Evolutionary conservation across 805 yeast species (phyloP), one percentile per base, ranked within the genome.

Genomic region (Grigorovia jiainica): DNA sequence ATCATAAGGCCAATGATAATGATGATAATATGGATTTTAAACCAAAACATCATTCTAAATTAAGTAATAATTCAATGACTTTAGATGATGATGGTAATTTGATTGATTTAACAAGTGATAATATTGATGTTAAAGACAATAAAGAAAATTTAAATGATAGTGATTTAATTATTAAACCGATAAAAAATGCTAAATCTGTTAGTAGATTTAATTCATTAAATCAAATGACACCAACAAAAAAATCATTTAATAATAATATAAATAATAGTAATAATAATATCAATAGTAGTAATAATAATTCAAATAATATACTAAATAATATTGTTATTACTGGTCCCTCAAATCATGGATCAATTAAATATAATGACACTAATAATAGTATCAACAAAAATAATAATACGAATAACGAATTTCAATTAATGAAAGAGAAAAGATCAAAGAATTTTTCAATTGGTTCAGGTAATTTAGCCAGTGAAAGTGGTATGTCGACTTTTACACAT

Each of bases 181-280:
- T 54, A 8, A 41, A 40, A 2, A 51, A 51, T 44, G 56, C 55
- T 5, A 52, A 47, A 40, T 46, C 55, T 19, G 57, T 52, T 3
- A 48, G 50, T 17, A 44, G 55, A 13, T 43, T 45, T 21, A 44
- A 40, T 27, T 48, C 56, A 3, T 19, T 41, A 24, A 39, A 34
- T 9, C 29, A 47, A 11, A 38, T 35, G n/a, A 27, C 41, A 15
- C 18, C 32, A 36, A 34, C 35, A 21, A 34, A 34, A 29, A 27
- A 27, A 27, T 7, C 23, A 18, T 16, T 15, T 24, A 24, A 24
- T 24, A 24, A 10, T 27, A 27, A n/a, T 7, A 27, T 27, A 11
- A 7, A 13, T 11, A 15, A 13, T 27, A 13, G 15, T 8, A 10
- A 25, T 25, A 25, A 25, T 25, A n/a, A 25, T 25, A 25, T 5